These are phyloP conservation scores for Arthrinium puccinioides DNA, from an alignment of 2,329 filamentous ascomycete genomes.

Conservation along the genomic window DNA sequence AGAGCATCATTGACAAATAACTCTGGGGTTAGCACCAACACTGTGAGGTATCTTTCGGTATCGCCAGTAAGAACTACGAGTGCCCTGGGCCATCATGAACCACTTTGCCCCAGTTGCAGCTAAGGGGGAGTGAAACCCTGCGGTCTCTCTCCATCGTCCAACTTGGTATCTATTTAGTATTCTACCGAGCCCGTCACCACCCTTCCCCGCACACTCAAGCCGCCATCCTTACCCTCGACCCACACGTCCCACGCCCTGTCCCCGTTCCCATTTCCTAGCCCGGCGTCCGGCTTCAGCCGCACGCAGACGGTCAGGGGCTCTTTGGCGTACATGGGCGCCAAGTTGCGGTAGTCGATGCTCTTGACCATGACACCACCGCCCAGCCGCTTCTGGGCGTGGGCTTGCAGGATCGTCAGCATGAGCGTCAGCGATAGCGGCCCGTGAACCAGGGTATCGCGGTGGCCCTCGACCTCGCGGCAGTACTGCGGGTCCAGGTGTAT, in stretches of 20 bases:
- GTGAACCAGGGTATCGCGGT: slow-evolving; percentile 72
- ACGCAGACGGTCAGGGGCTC: slow-evolving; percentile 67
- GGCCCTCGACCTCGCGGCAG: slow-evolving; percentile 63
- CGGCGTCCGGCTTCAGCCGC: slow-evolving; percentile 30
- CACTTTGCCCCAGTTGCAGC: too few relatives aligned
- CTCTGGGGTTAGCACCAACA: too few relatives aligned
- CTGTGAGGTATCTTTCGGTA: too few relatives aligned
- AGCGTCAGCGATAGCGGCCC: slow-evolving; percentile 76
- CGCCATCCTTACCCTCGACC: slow-evolving; percentile 55
- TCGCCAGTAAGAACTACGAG: too few relatives aligned
- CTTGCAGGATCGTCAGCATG: slow-evolving; percentile 60
- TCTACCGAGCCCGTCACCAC: slow-evolving; percentile 11
- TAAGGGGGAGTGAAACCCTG: too few relatives aligned
- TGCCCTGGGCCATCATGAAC: too few relatives aligned
- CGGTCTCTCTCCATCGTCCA: too few relatives aligned
- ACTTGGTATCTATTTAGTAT: too few relatives aligned
- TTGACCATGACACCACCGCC: slow-evolving; percentile 31
- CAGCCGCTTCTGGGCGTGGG: slow-evolving; percentile 26
- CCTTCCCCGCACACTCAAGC: slow-evolving; percentile 56
- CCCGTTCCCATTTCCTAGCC: slow-evolving; percentile 31
- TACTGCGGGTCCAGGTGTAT: slow-evolving; percentile 80
- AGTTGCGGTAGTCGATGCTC: slow-evolving; percentile 69
- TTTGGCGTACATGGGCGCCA: slow-evolving; percentile 71
- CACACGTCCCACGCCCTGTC: slow-evolving; percentile 55
- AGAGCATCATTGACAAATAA: too few relatives aligned